A percentile compares a stretch with the other conserved stretches of the same genome.
These are phyloP conservation scores for Spirogloea muscicola DNA, from an alignment of 139 green algal genomes.

Conservation along the genomic window DNA sequence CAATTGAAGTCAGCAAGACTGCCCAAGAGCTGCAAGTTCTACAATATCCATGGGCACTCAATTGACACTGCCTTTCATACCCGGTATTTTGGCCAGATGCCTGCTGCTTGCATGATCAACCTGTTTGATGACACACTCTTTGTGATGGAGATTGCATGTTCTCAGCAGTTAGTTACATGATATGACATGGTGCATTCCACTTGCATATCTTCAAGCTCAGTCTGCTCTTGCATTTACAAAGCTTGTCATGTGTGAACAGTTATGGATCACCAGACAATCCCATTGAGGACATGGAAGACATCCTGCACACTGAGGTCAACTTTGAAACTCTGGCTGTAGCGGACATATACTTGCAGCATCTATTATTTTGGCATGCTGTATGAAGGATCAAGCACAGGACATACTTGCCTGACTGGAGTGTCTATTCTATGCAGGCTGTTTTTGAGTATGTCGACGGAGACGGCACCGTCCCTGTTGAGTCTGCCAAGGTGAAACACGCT, in stretches of 20 bases:
- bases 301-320: constrained; percentile 30
- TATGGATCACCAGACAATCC: constrained; percentile 13
- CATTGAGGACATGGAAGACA: constrained; percentile 21
- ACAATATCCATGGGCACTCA: constrained; percentile 13
- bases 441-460: constrained; percentile 34
- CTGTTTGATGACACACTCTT: not conserved
- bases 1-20: constrained; percentile 9
- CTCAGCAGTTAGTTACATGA: too few species aligned
- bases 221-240: not conserved
- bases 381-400: too few species aligned
- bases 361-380: too few species aligned
- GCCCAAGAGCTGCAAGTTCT: constrained; percentile 1
- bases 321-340: too few species aligned
- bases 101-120: not conserved
- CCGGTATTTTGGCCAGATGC: not conserved
- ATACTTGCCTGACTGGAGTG: too few species aligned
- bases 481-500: constrained; percentile 8
- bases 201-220: not conserved
- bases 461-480: constrained; percentile 32
- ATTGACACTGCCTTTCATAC: constrained; percentile 28
- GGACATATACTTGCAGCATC: too few species aligned
- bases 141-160: not conserved
- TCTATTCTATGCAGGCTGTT: constrained; percentile 1
- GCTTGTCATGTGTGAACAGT: not conserved
- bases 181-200: not conserved